Evolutionary conservation across 495 filamentous ascomycete species (phyloP), one percentile per base, ranked within the genome.

Genomic region (Penicillium malachiteum): DNA sequence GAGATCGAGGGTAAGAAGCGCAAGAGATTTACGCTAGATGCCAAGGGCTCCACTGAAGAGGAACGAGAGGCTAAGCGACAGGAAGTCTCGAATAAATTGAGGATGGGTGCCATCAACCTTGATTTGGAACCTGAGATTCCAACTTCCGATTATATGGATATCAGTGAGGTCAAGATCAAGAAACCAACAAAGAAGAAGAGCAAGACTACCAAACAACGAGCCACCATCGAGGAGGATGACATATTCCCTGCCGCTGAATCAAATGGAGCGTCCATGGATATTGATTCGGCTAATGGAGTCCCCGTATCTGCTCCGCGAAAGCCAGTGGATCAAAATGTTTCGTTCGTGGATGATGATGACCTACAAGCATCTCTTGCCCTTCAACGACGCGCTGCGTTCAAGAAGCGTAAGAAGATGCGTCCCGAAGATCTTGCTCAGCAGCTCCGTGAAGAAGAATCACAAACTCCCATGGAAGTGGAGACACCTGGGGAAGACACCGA

Each of bases 141-240:
- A 3, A 68, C 74, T 6, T 96, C 92, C 14, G 94, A 98, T 71
- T 97, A 97, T 68, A 78, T 92, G 65, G 92, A 96, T 55, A 69
- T 87, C 38, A 87, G 87, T 17, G 88, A 93, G 60, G 75, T 96
- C 61, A 97, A 95, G 69, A 80, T 96, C 55, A 89, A 87, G 72
- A 97, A 97, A 71, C 87, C 91, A 3, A 97, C 95, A 71, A 97
- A 93, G 77, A 94, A 90, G 75, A 96, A 94, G 74, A 76, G 81
- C 7, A 91, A 90, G 62, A 78, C 86, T 39, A 91, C 88, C 10
- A 80, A 88, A 50, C 84, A 87, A 63, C 84, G 82, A 47, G 76
- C 79, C 5, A 71, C 70, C 10, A 88, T 94, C 51, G 89, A 91
- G 38, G 91, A 96, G 17, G 89, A 92, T 39, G 86, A 87, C 39